Conservation (phyloP, 2,329 filamentous ascomycete species). For the Pyrenophora seminiperda region DNA sequence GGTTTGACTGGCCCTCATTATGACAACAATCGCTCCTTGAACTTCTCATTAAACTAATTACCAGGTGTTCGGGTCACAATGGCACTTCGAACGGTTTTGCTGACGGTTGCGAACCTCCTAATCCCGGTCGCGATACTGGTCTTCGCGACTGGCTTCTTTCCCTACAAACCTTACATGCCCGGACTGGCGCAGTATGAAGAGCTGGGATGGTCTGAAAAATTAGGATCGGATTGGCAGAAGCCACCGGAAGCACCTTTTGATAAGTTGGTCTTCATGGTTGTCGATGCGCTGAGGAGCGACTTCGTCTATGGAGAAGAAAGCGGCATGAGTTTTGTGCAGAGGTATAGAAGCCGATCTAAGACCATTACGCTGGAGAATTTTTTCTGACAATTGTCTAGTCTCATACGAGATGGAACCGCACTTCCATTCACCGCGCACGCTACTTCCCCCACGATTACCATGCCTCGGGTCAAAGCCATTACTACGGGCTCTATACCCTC, state of each 20-base stretch:
- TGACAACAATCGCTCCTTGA: background rate
- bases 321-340: conserved; percentile 86
- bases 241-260: conserved; percentile 75
- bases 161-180: conserved; percentile 91
- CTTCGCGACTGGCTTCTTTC: conserved; percentile 94
- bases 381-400: conserved; percentile 54
- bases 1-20: conserved; percentile 19
- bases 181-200: conserved; percentile 75
- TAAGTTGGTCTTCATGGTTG: conserved; percentile 94
- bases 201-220: conserved; percentile 53
- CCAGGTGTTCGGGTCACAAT: conserved; percentile 21
- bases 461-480: conserved; percentile 96
- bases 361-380: background rate
- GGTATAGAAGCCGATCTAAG: conserved; percentile 56
- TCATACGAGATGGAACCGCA: conserved; percentile 82
- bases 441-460: conserved; percentile 95
- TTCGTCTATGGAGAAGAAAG: conserved; percentile 86
- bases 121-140: conserved; percentile 70
- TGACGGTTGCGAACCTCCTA: conserved; percentile 74
- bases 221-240: conserved; percentile 44
- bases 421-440: conserved; percentile 95
- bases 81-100: conserved; percentile 44
- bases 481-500: conserved; percentile 98
- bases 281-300: conserved; percentile 87
- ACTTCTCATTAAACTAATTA: conserved; percentile 2